Conservation (phyloP, 306 rosid species). For the Cicer pinnatifidum region DNA sequence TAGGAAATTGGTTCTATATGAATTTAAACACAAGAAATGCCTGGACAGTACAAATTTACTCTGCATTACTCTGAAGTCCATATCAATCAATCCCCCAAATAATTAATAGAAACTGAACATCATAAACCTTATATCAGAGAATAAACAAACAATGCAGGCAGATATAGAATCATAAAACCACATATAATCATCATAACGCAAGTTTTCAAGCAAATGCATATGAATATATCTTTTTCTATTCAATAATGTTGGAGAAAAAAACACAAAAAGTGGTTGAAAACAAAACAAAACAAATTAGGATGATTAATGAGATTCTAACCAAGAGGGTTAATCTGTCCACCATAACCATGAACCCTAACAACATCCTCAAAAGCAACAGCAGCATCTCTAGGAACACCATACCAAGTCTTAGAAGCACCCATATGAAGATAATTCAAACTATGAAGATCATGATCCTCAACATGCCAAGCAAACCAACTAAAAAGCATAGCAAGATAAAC, state of each 20-base stretch:
- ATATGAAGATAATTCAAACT: slow-evolving; percentile 89
- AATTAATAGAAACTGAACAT: slow-evolving; percentile 30
- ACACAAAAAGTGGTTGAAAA: background rate
- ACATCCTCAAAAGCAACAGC: slow-evolving; percentile 97
- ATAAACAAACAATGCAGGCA: slow-evolving; percentile 16
- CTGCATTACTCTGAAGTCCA: slow-evolving; percentile 14
- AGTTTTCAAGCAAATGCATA: slow-evolving; percentile 5
- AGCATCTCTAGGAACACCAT: slow-evolving; percentile 91
- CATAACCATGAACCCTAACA: slow-evolving; percentile 90
- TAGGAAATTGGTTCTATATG: background rate
- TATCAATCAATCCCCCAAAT: background rate
- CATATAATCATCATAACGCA: background rate
- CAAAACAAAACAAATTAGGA: background rate
- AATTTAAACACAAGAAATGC: background rate
- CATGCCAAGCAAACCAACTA: slow-evolving; percentile 99
- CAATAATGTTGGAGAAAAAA: background rate
- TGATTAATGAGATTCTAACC: slow-evolving; percentile 58
- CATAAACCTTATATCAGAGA: background rate
- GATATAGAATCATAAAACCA: slow-evolving; percentile 13
- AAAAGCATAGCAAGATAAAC: slow-evolving; percentile 94
- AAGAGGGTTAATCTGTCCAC: slow-evolving; percentile 93
- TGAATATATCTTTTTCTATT: background rate
- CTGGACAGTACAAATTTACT: background rate
- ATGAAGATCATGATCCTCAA: slow-evolving; percentile 97
- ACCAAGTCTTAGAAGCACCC: slow-evolving; percentile 98